These are phyloP conservation scores for Helianthus tuberosus DNA, from an alignment of 129 eudicot species.

Conservation along the genomic window DNA sequence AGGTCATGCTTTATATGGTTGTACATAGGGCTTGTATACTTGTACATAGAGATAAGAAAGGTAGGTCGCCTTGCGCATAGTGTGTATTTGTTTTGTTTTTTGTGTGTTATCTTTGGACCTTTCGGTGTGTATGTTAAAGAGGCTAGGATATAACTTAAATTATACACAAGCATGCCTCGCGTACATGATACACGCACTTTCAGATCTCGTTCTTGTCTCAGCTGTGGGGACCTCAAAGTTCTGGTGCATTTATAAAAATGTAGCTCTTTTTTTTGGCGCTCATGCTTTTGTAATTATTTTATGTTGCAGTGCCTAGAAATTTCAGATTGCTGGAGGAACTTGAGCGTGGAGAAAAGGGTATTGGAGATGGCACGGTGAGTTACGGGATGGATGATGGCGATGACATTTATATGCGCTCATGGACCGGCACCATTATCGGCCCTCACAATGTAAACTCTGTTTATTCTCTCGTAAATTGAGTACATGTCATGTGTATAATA, in stretches of 20 bases:
- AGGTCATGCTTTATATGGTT: neutral
- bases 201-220: neutral
- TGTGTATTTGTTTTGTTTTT: neutral
- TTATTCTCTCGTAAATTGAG: neutral
- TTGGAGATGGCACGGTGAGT: constrained; percentile 93
- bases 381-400: constrained; percentile 96
- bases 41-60: neutral
- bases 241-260: no score
- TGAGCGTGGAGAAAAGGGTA: constrained; percentile 92
- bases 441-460: constrained; percentile 65
- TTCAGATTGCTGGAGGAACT: constrained; percentile 90
- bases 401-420: constrained; percentile 89
- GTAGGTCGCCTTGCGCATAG: neutral
- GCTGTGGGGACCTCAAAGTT: neutral
- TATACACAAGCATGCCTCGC: no score
- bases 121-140: neutral
- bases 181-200: neutral
- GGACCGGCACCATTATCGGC: constrained; percentile 91
- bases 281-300: neutral
- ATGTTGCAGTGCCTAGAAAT: constrained; percentile 75
- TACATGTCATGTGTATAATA: neutral
- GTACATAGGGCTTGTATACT: neutral
- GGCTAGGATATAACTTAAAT: neutral
- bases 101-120: neutral
- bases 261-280: no score